Conservation (phyloP, 1,284 basidiomycete genomes). For the Ceratobasidium sp. region DNA sequence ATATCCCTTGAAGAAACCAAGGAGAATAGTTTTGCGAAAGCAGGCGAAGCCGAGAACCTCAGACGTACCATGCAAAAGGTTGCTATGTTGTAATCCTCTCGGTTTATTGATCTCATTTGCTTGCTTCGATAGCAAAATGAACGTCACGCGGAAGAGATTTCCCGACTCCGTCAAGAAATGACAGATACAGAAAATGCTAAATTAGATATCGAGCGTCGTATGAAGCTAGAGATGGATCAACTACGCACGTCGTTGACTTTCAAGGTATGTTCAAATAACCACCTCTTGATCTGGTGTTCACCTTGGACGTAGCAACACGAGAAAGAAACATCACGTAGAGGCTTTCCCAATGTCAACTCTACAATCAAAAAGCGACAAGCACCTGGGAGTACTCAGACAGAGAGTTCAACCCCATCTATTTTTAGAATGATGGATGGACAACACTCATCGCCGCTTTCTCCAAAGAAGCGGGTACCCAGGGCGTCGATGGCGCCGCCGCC, state of each 20-base stretch:
- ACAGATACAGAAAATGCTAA: slow-evolving; percentile 16
- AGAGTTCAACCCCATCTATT: slow-evolving; percentile 1
- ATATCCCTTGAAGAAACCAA: slow-evolving; percentile 20
- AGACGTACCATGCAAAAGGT: slow-evolving; percentile 29
- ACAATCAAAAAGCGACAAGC: slow-evolving; percentile 15
- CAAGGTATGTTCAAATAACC: slow-evolving; percentile 2
- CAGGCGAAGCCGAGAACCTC: slow-evolving; percentile 28
- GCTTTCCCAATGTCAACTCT: slow-evolving; percentile 22
- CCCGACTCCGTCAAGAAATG: slow-evolving; percentile 27
- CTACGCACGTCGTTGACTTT: slow-evolving; percentile 16
- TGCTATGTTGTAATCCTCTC: background rate
- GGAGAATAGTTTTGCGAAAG: slow-evolving; percentile 13
- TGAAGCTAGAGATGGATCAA: slow-evolving; percentile 30
- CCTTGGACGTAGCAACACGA: slow-evolving; percentile 14
- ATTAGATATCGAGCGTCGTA: background rate
- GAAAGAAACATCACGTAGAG: slow-evolving; percentile 13
- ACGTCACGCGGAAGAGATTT: slow-evolving; percentile 19
- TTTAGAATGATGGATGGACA: background rate
- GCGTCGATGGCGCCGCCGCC: slow-evolving; percentile 4
- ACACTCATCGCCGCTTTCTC: slow-evolving; percentile 25
- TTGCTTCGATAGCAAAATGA: slow-evolving; percentile 14
- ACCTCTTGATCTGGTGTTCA: too few relatives aligned
- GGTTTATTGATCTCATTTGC: too few relatives aligned
- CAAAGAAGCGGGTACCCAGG: slow-evolving; percentile 1
- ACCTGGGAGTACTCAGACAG: slow-evolving; percentile 12